Evolutionary conservation across 345 rosid genomes (phyloP).

Genomic region (Murraya koenigii): DNA sequence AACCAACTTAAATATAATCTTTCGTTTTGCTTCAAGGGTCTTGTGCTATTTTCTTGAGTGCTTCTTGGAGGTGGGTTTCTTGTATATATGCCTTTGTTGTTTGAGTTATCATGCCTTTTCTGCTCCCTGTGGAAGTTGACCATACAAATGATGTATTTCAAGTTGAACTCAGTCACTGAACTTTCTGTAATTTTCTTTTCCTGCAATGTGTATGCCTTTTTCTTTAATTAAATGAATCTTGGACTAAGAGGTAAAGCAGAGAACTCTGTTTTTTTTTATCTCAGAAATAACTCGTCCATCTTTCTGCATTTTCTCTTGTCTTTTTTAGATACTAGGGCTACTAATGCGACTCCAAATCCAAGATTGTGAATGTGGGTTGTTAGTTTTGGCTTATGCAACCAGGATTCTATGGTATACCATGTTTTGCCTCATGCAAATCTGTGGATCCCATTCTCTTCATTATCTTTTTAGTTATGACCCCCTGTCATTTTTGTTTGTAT

Average conservation of each 20-base stretch:
- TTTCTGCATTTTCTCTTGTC: neutral
- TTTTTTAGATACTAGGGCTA: neutral
- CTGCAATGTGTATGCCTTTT: constrained; percentile 22
- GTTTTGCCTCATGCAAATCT: constrained; percentile 36
- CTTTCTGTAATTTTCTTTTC: constrained; percentile 12
- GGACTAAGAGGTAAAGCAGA: neutral
- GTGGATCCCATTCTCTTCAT: constrained; percentile 56
- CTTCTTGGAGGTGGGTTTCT: constrained; percentile 31
- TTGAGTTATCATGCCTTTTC: constrained; percentile 2
- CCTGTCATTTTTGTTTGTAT: constrained; percentile 25
- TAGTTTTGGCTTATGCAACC: constrained; percentile 19
- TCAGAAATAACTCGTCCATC: neutral
- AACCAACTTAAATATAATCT: constrained; percentile 6
- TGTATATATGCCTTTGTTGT: constrained; percentile 17
- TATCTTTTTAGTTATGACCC: constrained; percentile 27
- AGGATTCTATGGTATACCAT: constrained; percentile 26
- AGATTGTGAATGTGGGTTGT: constrained; percentile 15
- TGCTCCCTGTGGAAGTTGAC: neutral
- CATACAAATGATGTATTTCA: neutral
- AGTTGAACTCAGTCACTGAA: neutral
- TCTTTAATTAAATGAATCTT: constrained; percentile 11
- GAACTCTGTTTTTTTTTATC: neutral
- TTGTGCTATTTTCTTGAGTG: constrained; percentile 20
- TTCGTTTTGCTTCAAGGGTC: constrained; percentile 15
- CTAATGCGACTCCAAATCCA: neutral